Conservation (phyloP, 352 stramenopile genomes). For the Pythium sp. region DNA sequence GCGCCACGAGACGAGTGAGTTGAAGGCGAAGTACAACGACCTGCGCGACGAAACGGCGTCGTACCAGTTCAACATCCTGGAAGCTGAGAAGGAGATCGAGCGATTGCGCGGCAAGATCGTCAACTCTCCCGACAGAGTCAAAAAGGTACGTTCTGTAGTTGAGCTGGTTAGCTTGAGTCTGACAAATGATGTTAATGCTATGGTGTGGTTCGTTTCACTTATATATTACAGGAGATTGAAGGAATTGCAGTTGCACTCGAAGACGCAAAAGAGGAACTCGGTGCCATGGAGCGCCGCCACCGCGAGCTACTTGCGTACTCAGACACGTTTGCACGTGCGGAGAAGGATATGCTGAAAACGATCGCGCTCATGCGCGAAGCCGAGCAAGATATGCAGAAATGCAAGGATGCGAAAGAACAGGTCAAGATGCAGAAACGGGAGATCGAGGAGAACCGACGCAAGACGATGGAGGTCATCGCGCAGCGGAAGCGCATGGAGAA, state of each 20-base stretch:
- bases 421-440: constrained; percentile 54
- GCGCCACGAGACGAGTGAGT: constrained; percentile 71
- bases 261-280: constrained; percentile 63
- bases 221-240: constrained; percentile 38
- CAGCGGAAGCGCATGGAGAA: constrained; percentile 75
- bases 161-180: background rate
- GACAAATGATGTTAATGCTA: background rate
- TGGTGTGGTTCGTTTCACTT: background rate
- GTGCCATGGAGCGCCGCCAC: constrained; percentile 60
- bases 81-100: constrained; percentile 81
- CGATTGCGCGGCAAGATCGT: constrained; percentile 85
- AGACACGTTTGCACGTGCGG: constrained; percentile 61
- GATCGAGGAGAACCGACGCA: constrained; percentile 47
- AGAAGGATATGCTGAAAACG: constrained; percentile 67
- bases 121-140: constrained; percentile 86
- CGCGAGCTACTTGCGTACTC: constrained; percentile 56
- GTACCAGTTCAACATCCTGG: constrained; percentile 75
- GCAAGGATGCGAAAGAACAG: constrained; percentile 70
- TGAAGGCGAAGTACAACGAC: constrained; percentile 78
- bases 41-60: constrained; percentile 79
- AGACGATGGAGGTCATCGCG: constrained; percentile 51
- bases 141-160: constrained; percentile 23
- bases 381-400: constrained; percentile 59
- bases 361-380: constrained; percentile 62
- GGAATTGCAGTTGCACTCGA: constrained; percentile 60